Evolutionary conservation across 768 basidiomycete genomes (phyloP).

Genomic region (Xerocomellus intermedius): DNA sequence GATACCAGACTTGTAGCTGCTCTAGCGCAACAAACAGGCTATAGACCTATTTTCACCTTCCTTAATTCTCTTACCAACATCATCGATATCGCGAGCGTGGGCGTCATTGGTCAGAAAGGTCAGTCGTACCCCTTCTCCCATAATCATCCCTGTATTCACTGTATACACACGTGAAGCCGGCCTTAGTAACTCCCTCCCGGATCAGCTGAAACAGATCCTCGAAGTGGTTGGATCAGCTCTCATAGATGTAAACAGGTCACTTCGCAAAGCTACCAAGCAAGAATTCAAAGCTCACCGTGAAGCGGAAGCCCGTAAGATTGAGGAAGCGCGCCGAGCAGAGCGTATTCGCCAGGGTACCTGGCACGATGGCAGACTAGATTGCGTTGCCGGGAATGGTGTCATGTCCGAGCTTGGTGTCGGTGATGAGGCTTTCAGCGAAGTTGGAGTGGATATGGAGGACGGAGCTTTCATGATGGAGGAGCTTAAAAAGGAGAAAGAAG

Average conservation of each 20-base stretch:
- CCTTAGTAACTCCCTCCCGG: conserved; percentile 70
- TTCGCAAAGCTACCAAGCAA: conserved; percentile 43
- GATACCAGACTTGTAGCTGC: conserved; percentile 66
- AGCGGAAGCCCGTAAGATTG: conserved; percentile 36
- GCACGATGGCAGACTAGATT: conserved; percentile 87
- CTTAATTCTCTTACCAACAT: conserved; percentile 76
- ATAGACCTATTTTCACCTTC: conserved; percentile 87
- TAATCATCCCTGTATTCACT: background rate
- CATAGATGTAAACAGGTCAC: conserved; percentile 55
- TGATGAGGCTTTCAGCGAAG: conserved; percentile 54
- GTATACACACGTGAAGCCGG: conserved; percentile 54
- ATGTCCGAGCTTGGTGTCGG: conserved; percentile 87
- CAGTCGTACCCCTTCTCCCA: conserved; percentile 1
- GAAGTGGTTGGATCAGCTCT: conserved; percentile 74
- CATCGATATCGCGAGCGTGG: conserved; percentile 89
- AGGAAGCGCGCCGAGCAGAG: conserved; percentile 40
- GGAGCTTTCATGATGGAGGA: conserved; percentile 15
- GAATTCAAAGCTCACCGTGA: conserved; percentile 38
- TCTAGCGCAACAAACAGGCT: conserved; percentile 82
- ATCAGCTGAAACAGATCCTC: conserved; percentile 84
- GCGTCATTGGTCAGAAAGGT: conserved; percentile 96
- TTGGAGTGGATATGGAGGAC: conserved; percentile 8
- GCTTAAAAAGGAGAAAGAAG: conserved; percentile 27
- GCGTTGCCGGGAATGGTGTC: conserved; percentile 79
- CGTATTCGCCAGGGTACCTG: conserved; percentile 63